phyloP scores from a whole-genome alignment of 805 yeast genomes.

The Kockiozyma suomiensis region DNA sequence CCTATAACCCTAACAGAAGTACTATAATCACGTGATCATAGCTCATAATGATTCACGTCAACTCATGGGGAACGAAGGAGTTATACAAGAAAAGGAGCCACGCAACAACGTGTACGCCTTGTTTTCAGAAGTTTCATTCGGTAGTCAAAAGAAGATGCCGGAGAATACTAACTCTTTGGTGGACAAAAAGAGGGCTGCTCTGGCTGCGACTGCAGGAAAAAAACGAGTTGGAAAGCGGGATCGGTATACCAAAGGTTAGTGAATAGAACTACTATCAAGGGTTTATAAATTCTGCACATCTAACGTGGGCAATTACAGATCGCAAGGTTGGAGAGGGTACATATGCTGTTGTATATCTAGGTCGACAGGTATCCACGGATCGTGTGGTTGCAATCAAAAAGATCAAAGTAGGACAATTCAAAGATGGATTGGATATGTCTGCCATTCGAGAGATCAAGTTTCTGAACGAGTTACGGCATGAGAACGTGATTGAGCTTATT shows the following conservation, averaged over 20 bases:
- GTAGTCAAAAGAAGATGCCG: background rate
- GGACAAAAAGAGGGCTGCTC: background rate
- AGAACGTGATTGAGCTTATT: slow-evolving; percentile 80
- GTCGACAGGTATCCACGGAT: slow-evolving; percentile 45
- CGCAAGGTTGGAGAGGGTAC: slow-evolving; percentile 98
- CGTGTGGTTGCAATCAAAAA: slow-evolving; percentile 88
- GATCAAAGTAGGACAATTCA: slow-evolving; percentile 90
- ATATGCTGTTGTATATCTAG: slow-evolving; percentile 84
- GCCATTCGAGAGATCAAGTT: slow-evolving; percentile 93
- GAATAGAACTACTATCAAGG: background rate
- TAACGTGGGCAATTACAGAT: slow-evolving; percentile 48
- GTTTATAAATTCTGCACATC: too few relatives aligned
- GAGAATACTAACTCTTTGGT: background rate
- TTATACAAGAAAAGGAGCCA: background rate
- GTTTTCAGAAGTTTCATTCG: too few relatives aligned
- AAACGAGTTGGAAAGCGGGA: slow-evolving; percentile 15
- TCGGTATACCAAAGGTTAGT: slow-evolving; percentile 19
- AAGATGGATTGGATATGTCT: slow-evolving; percentile 97
- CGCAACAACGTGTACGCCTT: too few relatives aligned
- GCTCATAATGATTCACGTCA: too few relatives aligned
- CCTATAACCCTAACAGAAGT: too few relatives aligned
- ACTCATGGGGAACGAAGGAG: too few relatives aligned
- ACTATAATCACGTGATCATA: background rate
- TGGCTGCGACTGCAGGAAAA: background rate
- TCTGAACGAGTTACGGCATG: slow-evolving; percentile 75